Evolutionary conservation across 257 asterid species (phyloP).

Genomic region (Solanum infundibuliforme): DNA sequence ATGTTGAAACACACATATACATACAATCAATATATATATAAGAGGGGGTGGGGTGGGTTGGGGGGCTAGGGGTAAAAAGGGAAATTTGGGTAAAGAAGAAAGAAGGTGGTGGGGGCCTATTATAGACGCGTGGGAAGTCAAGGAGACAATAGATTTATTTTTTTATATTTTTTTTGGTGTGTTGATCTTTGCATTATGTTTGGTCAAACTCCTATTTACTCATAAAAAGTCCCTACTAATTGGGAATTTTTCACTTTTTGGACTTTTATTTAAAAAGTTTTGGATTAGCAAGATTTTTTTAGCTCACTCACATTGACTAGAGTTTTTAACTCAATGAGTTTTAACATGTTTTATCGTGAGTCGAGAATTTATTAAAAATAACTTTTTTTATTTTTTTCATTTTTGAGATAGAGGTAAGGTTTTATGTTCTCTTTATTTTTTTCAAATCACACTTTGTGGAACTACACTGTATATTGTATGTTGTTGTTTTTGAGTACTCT

Average conservation of each 20-base stretch:
- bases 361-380: not conserved
- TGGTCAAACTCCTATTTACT: not conserved
- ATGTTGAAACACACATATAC: not conserved
- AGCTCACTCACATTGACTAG: not conserved
- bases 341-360: not conserved
- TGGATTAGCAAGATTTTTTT: not conserved
- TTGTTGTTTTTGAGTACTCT: not conserved
- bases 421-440: too few relatives aligned
- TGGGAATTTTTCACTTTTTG: not conserved
- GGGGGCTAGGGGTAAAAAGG: not conserved
- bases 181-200: not conserved
- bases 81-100: not conserved
- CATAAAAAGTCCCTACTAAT: not conserved
- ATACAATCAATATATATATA: not conserved
- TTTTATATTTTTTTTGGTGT: not conserved
- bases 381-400: not conserved
- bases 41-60: not conserved
- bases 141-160: not conserved
- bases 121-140: slow-evolving; percentile 7
- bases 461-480: too few relatives aligned
- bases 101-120: not conserved
- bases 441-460: not conserved
- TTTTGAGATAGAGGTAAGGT: not conserved
- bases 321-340: not conserved
- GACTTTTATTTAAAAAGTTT: not conserved